Percentiles rank a stretch among this genome's conserved stretches.
Conservation (phyloP, 306 rosid genomes). For the Prunus padus region DNA sequence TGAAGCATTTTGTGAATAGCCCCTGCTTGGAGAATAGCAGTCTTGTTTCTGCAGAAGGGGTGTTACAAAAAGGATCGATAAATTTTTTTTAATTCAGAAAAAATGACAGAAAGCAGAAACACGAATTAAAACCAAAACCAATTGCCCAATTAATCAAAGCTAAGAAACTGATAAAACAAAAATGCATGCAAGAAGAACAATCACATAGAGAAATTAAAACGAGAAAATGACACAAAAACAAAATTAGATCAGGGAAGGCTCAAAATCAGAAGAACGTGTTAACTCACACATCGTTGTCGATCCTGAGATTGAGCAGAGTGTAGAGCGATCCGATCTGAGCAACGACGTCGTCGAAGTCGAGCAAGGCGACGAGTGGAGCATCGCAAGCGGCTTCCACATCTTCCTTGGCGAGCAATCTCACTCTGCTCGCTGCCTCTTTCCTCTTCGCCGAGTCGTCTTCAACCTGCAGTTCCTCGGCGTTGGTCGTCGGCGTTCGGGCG, state of each 20-base stretch:
- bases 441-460: conserved; percentile 45
- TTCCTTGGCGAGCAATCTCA: conserved; percentile 74
- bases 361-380: conserved; percentile 86
- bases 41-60: conserved; percentile 64
- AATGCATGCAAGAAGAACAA: conserved; percentile 11
- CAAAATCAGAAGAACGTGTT: not conserved
- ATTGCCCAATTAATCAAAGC: not conserved
- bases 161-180: not conserved
- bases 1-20: conserved; percentile 85
- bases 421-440: conserved; percentile 57
- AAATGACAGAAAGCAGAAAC: not conserved
- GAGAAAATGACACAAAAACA: not conserved
- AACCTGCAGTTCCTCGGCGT: conserved; percentile 53
- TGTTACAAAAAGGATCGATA: conserved; percentile 7
- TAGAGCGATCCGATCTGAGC: conserved; percentile 87
- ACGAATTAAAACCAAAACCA: not conserved
- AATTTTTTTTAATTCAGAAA: conserved; percentile 6
- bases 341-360: conserved; percentile 53
- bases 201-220: not conserved
- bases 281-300: conserved; percentile 88
- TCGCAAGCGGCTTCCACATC: conserved; percentile 64
- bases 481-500: no score
- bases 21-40: conserved; percentile 85
- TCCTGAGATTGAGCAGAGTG: conserved; percentile 89
- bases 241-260: not conserved